Conservation (phyloP, 202 grass and related monocot genomes). For the Musa balbisiana region DNA sequence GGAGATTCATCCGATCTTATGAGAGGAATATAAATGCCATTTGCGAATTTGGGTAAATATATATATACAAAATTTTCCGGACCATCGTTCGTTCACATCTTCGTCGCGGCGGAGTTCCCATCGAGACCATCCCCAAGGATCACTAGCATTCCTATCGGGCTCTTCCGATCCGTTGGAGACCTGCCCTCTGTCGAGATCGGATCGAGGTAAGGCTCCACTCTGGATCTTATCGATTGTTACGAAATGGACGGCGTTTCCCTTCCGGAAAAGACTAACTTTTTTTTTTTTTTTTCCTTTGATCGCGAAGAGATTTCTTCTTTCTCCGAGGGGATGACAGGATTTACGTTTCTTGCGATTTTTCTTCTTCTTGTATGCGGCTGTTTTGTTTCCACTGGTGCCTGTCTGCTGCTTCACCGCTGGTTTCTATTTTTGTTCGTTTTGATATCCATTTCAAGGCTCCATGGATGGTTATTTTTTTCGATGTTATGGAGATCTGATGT, state of each 20-base stretch:
- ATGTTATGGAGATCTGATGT: too few relatives aligned
- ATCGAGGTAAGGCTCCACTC: neutral
- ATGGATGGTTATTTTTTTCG: too few relatives aligned
- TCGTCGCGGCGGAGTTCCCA: slow-evolving; percentile 2
- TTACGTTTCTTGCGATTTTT: neutral
- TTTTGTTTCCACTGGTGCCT: neutral
- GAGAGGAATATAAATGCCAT: too few relatives aligned
- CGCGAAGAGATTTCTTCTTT: neutral
- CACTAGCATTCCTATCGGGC: too few relatives aligned
- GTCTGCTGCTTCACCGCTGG: too few relatives aligned
- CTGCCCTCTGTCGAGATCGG: neutral
- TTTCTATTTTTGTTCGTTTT: too few relatives aligned
- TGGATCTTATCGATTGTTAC: neutral
- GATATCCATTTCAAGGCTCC: too few relatives aligned
- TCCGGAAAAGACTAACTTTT: too few relatives aligned
- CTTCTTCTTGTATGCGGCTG: neutral
- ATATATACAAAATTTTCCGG: too few relatives aligned
- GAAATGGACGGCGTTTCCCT: neutral
- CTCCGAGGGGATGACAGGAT: neutral
- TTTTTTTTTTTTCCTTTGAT: neutral
- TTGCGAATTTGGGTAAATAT: too few relatives aligned
- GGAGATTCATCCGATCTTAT: too few relatives aligned
- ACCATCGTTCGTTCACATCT: neutral
- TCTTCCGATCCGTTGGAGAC: slow-evolving; percentile 4
- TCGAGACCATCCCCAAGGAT: neutral